Evolutionary conservation across 2,329 filamentous ascomycete genomes (phyloP).

Genomic region (Cyphellophora europaea): DNA sequence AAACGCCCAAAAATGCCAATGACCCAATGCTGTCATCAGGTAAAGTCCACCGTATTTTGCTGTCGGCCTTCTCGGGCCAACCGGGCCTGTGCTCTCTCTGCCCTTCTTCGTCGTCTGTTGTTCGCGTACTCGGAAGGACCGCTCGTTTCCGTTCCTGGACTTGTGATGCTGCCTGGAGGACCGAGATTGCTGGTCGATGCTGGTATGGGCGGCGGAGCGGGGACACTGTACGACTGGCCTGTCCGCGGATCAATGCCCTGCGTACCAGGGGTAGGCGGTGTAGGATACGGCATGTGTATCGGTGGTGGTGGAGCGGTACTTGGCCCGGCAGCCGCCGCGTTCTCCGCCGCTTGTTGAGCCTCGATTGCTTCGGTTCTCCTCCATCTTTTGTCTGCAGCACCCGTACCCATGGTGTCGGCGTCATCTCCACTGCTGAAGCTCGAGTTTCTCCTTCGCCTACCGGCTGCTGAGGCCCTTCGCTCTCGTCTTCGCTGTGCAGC

Average conservation of each 20-base stretch:
- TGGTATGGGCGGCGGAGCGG: constrained; percentile 25
- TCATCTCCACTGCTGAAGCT: constrained; percentile 32
- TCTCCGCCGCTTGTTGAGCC: constrained; percentile 29
- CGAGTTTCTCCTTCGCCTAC: constrained; percentile 27
- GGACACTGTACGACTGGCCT: constrained; percentile 10
- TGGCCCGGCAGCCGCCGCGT: constrained; percentile 15
- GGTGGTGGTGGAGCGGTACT: constrained; percentile 14
- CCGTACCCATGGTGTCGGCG: constrained; percentile 20
- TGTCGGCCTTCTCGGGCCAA: constrained; percentile 32
- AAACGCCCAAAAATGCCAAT: no score
- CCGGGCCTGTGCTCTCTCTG: constrained; percentile 39
- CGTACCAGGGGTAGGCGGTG: constrained; percentile 13
- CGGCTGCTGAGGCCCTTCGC: constrained; percentile 22
- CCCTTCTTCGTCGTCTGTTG: constrained; percentile 43
- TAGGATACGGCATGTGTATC: constrained; percentile 8
- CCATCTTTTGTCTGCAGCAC: constrained; percentile 31
- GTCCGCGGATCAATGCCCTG: constrained; percentile 11
- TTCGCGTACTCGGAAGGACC: constrained; percentile 39
- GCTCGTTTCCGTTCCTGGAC: constrained; percentile 39
- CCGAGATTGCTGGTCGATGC: constrained; percentile 32
- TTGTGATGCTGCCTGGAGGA: constrained; percentile 31
- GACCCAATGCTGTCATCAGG: no score
- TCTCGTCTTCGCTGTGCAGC: constrained; percentile 46
- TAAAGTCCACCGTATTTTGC: constrained; percentile 20
- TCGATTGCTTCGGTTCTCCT: constrained; percentile 40